Base-by-base conservation (phyloP, 1,284 basidiomycete genomes). In the Moniliophthora roreri region DNA sequence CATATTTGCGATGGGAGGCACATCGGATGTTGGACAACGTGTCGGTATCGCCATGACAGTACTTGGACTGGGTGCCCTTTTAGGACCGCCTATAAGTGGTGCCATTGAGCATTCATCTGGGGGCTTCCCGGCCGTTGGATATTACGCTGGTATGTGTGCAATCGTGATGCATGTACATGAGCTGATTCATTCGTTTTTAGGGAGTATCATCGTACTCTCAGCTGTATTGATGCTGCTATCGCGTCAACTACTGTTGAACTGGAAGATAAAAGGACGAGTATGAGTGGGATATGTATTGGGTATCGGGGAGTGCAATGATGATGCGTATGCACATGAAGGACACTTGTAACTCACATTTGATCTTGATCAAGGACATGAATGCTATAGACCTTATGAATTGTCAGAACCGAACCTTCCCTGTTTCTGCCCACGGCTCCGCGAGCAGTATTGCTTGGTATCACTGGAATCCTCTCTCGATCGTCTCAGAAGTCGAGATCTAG, bases 51-150 rank as follows among this genome's bases (percentile, higher is more conserved):
- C 66, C 44, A 65, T 73, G 51, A 75, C 70, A 4, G 54, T 76
- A 15, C 42, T 72, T 4, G 68, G 74, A 0, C 45, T 75, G 36
- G 75, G 75, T 9, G 72, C 74, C 1, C 61, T 79, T 11, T 68
- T 66, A 9, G 77, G 77, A 2, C 74, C 77, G 21, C 77, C 77
- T 0, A 75, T 78, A 48, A 74, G 72, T 4, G 77, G 77, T 13
- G 73, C 74, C 0, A 77, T 78, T 55, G 63, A 66, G 41, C 57
- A 56, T 15, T 56, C 63, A 0, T 69, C 73, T 1, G 67, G 66
- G 7, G 60, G 62, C 3, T 78, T 66, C 58, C 60, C 61, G n/a
- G 60, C 56, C n/a, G 74, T 75, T 3, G 76, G 76, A 1, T 60
- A 69, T 23, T 78, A 76, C 52, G 76, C 76, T 51, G 75, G 76